Base-by-base conservation (phyloP, 805 yeast species). In the Ogataea ramenticola region DNA sequence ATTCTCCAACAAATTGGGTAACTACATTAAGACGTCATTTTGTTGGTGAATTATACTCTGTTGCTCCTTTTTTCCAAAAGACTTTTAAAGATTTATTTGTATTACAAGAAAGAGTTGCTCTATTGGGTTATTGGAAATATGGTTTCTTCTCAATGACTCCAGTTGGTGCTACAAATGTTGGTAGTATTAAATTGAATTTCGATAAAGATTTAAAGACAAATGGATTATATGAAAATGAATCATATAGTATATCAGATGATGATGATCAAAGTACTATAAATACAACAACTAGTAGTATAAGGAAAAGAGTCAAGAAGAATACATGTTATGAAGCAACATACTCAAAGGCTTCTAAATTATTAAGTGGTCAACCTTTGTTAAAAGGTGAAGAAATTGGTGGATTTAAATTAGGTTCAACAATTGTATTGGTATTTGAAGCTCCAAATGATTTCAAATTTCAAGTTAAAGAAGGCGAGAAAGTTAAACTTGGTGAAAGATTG, bases 131-230 rank as follows among this genome's bases (percentile, higher is more conserved):
- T 56, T 93, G 99, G 99, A 86, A 85, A 60, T 76, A 93, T 61
- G 99, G 99, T 0, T 93, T 93, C 56, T 93, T 93, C 68, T 83
- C 95, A 51, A 93, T 93, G 99, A 91, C 96, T 1, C 97, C 99
- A 0, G 99, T 93, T 12, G 99, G 99, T 14, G 99, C 99, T 21
- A 93, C 99, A 2, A 93, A 93, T 65, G 99, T 93, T 27, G 99
- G 99, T 6, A 84, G 95, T 55, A 93, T 93, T 51, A 81, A 84
- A 46, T 74, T 93, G 51, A 88, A 90, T 59, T 93, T 93, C 57
- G 99, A 93, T 65, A 82, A 83, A 65, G 90, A 86, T 56, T 75
- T 93, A 57, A 75, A 82, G 33, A 93, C 99, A 14, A 93, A 93
- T 62, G 81, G 79, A 29, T 72, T 74, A 38, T 80, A 78, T 52